These are phyloP conservation scores for Nepenthes gracilis DNA, from an alignment of 148 eudicot genomes.

Conservation along the genomic window DNA sequence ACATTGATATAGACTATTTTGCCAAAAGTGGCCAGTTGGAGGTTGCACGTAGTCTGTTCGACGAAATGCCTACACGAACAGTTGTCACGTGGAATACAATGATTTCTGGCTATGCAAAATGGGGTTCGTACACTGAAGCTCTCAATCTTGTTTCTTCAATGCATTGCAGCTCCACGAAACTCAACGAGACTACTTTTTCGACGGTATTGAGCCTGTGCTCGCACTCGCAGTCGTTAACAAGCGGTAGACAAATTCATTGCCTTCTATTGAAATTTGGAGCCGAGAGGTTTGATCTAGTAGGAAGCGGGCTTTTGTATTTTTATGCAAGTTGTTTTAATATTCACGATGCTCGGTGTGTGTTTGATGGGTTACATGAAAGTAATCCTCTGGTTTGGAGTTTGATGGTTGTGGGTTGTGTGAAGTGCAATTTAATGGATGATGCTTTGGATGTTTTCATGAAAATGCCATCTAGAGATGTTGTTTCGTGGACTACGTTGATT, in stretches of 20 bases:
- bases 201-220: conserved; percentile 29
- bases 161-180: conserved; percentile 17
- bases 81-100: conserved; percentile 43
- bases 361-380: conserved; percentile 20
- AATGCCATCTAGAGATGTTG: conserved; percentile 32
- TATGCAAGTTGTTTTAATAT: conserved; percentile 29
- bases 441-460: conserved; percentile 23
- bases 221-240: conserved; percentile 4
- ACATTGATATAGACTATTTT: conserved; percentile 14
- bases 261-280: conserved; percentile 33
- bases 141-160: conserved; percentile 16
- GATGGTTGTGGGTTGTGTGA: conserved; percentile 42
- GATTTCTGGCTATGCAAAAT: conserved; percentile 37
- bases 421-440: conserved; percentile 23
- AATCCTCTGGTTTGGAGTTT: conserved; percentile 35
- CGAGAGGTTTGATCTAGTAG: conserved; percentile 23
- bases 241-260: conserved; percentile 31
- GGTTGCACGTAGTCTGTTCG: conserved; percentile 38
- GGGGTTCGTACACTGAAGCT: conserved; percentile 19
- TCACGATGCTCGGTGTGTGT: conserved; percentile 22
- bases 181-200: conserved; percentile 29
- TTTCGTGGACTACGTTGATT: conserved; percentile 40
- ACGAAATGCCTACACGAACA: conserved; percentile 30
- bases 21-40: conserved; percentile 18
- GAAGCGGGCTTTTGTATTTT: conserved; percentile 30